Evolutionary conservation across 805 yeast species (phyloP), one percentile per base, ranked within the genome.

Genomic region (Pichia occidentalis): DNA sequence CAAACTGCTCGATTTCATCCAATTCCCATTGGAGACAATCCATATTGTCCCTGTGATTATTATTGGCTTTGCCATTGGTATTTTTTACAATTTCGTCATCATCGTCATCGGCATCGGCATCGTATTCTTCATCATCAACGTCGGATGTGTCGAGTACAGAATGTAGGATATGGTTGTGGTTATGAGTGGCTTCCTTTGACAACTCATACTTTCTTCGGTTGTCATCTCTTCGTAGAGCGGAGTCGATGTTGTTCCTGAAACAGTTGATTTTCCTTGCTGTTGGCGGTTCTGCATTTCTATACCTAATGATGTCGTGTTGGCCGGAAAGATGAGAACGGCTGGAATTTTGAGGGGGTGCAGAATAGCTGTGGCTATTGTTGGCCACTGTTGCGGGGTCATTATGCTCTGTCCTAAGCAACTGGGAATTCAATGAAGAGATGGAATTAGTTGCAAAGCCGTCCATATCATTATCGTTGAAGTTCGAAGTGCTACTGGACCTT

Each of bases 231-330:
- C 39, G 29, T 12, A 60, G 24, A 1, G 53, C 52, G 44, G 50
- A 52, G 7, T 55, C 59, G 16, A 49, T 53, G 50, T 57, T 45
- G 1, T 56, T 47, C 12, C 61, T n/a, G n/a, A n/a, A n/a, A n/a
- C n/a, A n/a, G n/a, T n/a, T n/a, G n/a, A n/a, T n/a, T n/a, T n/a
- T n/a, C n/a, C n/a, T n/a, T n/a, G n/a, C 60, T 16, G 60, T 48
- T 12, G 40, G 37, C 4, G 32, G 16, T 9, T 29, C 34, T 6
- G 39, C 40, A 7, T 42, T 17, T 20, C 40, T 39, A 19, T 45
- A 50, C 23, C 53, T 46, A 24, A 36, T 41, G 11, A 18, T 32
- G 12, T 29, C 19, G 12, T 56, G 40, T 7, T 11, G 9, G 17
- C 13, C 7, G 14, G 8, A 6, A n/a, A n/a, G n/a, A n/a, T n/a